Conservation (phyloP, 2,329 filamentous ascomycete genomes). For the Aspergillus tanneri region DNA sequence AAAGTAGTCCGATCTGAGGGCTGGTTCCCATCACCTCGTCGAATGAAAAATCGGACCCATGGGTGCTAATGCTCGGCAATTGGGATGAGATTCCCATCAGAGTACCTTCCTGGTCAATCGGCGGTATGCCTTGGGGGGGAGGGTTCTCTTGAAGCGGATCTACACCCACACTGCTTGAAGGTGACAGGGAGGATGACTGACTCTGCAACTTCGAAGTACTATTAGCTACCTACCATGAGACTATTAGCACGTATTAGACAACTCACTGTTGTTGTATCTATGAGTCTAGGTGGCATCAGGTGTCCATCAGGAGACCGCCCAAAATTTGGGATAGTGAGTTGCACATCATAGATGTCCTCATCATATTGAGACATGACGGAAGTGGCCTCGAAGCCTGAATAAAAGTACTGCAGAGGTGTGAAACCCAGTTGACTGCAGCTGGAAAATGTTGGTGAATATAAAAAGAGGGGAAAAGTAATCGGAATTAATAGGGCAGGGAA, state of each 20-base stretch:
- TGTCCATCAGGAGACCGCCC: background rate
- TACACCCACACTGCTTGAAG: conserved; percentile 1
- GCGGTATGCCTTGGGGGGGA: background rate
- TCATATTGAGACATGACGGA: background rate
- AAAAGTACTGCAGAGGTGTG: background rate
- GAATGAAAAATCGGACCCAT: background rate
- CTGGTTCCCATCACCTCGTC: background rate
- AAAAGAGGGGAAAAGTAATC: background rate
- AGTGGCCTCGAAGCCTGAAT: background rate
- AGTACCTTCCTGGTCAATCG: background rate
- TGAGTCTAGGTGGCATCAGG: background rate
- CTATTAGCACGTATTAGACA: background rate
- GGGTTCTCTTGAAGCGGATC: background rate
- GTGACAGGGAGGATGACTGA: conserved; percentile 3
- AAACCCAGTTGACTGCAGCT: background rate
- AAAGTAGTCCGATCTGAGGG: background rate
- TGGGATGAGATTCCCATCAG: background rate
- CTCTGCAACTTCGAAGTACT: background rate
- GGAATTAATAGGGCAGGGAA: no score
- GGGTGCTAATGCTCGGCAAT: background rate
- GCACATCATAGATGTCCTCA: background rate
- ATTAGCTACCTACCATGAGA: background rate
- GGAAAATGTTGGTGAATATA: background rate
- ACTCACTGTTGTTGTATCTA: background rate
- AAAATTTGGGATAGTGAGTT: background rate